Base-by-base conservation (phyloP, 1,139 yeast species). In the Geotrichum carabidarum region DNA sequence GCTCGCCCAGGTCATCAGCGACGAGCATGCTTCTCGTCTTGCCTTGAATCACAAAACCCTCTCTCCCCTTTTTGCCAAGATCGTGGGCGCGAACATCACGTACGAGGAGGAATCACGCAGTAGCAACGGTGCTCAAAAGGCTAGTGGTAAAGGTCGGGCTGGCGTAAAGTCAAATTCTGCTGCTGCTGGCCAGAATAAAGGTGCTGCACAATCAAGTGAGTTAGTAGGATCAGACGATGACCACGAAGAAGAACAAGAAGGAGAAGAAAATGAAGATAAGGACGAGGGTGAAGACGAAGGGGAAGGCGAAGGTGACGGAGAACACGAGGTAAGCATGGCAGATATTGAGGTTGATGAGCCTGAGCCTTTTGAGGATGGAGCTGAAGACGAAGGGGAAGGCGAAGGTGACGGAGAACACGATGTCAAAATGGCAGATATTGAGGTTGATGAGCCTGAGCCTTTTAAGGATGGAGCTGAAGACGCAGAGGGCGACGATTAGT, bases 11-110 rank as follows among this genome's bases (percentile, higher is more conserved):
- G 48, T 65, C 11, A 50, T 64, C 14, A 56, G 55, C 11, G 31
- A 50, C 2, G 55, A 52, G 15, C 61, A 53, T 46, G 61, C 57
- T 1, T 49, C 54, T 6, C 56, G 68, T 22, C 52, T 65, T n/a
- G 41, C 40, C 11, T 48, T 58, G 18, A 65, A 65, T 51, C 42
- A 50, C 27, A 53, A 48, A 77, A 44, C 38, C 5, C 50, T 65
- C 15, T 64, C 67, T 12, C 48, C 59, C 4, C 32, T 56, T 17
- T 56, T 35, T 44, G 54, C 37, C 4, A 51, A 41, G 31, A 44
- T 56, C 27, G 53, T 56, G 27, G 50, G 54, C 27, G 51, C 54
- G 8, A 50, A 47, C 11, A 50, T 56, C 18, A 31, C 50, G 12
- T 42, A 11, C 44, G 30, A 44, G 34, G 45, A 52, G 35, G 27